These are phyloP conservation scores for Fraxinus cuspidata DNA, from an alignment of 257 asterid species.

Conservation along the genomic window DNA sequence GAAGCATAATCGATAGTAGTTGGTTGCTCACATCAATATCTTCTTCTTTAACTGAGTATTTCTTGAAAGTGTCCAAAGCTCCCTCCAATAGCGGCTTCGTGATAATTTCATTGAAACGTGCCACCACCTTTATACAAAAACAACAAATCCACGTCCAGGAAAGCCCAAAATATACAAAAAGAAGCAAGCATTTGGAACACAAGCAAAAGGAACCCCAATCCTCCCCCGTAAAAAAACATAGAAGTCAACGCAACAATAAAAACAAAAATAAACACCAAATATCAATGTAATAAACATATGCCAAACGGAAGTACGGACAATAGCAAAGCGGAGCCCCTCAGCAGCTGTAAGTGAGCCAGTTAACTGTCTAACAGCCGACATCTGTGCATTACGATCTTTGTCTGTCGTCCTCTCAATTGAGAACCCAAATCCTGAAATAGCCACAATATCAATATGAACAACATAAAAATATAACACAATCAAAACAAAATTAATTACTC, in stretches of 20 bases:
- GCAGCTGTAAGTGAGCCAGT: conserved; percentile 66
- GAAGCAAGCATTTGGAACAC: background rate
- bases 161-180: background rate
- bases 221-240: background rate
- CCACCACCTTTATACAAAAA: conserved; percentile 67
- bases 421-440: conserved; percentile 39
- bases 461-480: background rate
- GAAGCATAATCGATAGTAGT: conserved; percentile 1
- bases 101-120: conserved; percentile 92
- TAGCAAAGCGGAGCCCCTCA: conserved; percentile 73
- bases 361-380: conserved; percentile 67
- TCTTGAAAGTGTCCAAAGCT: conserved; percentile 87
- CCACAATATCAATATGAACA: background rate
- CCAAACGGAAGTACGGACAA: conserved; percentile 51
- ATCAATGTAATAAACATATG: conserved; percentile 3
- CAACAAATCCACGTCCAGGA: background rate
- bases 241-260: background rate
- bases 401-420: conserved; percentile 36
- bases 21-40: conserved; percentile 70
- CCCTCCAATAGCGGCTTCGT: conserved; percentile 88
- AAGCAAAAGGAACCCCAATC: background rate
- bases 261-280: background rate
- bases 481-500: background rate
- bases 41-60: conserved; percentile 79
- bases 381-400: conserved; percentile 36